phyloP scores from a whole-genome alignment of 192 early-diverging fungal genomes.

The Coemansia sp. region DNA sequence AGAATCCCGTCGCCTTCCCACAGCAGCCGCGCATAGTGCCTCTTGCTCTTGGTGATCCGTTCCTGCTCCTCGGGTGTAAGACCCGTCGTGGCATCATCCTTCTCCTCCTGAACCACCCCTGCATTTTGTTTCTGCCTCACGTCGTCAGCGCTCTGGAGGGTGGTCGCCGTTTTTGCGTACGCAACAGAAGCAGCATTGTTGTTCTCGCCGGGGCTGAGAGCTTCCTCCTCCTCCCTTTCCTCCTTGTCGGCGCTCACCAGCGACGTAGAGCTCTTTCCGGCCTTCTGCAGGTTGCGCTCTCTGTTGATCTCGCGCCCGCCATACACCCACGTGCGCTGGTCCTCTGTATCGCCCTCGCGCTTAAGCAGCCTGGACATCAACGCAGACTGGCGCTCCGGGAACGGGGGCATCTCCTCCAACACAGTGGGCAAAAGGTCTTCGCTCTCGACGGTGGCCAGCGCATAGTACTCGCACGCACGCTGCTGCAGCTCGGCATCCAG shows the following conservation, averaged over 20 bases:
- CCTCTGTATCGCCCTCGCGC: slow-evolving; percentile 88
- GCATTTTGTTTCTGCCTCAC: neutral
- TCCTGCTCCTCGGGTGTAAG: slow-evolving; percentile 26
- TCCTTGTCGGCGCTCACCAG: neutral
- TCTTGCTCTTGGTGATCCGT: slow-evolving; percentile 34
- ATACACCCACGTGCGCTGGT: slow-evolving; percentile 92
- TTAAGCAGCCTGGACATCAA: slow-evolving; percentile 80
- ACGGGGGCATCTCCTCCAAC: slow-evolving; percentile 99
- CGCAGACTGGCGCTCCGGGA: slow-evolving; percentile 90
- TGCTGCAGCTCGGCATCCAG: slow-evolving; percentile 97
- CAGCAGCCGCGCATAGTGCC: slow-evolving; percentile 62
- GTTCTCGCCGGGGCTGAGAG: neutral
- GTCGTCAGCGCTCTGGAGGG: neutral
- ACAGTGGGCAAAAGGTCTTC: slow-evolving; percentile 88
- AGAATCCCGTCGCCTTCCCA: slow-evolving; percentile 82
- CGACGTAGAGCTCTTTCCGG: slow-evolving; percentile 5
- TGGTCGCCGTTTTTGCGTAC: neutral
- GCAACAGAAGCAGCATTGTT: neutral
- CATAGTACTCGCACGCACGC: slow-evolving; percentile 93
- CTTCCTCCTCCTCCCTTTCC: neutral
- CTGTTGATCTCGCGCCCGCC: slow-evolving; percentile 83
- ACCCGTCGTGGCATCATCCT: neutral
- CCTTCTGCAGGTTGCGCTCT: slow-evolving; percentile 40
- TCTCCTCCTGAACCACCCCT: neutral
- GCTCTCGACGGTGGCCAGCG: slow-evolving; percentile 76